Evolutionary conservation across 139 green algal genomes (phyloP), one percentile per base, ranked within the genome.

Genomic region (Picochlorum sp.): DNA sequence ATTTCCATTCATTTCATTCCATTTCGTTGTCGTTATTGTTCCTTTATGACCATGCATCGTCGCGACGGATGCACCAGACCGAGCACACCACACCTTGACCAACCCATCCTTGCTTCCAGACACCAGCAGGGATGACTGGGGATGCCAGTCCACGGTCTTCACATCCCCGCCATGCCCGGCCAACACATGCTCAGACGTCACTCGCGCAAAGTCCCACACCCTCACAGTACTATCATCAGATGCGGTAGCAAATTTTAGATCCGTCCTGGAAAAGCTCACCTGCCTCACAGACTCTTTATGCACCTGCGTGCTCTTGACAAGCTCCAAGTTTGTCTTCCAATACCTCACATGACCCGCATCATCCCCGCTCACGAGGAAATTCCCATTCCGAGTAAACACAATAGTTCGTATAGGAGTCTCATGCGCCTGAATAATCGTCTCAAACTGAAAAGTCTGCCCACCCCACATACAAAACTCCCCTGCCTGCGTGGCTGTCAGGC

Each of bases 401-500:
- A 94, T 81, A 28, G 74, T 72, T 3, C 88, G 58, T 11, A 95
- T 68, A 0, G 87, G 74, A 3, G 72, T 73, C 38, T 95, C 79
- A 68, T 97, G 89, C 1, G 77, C 76, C 80, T 93, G 88, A 56
- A 97, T 74, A 62, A 93, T 86, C 28, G 79, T 88, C 69, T 97
- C 90, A 64, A 90, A 95, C 49, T 81, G 82, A 69, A 97, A 97
- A 24, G 75, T 82, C 16, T 54, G 61, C 11, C 81, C 88, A 54
- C 85, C 83, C 91, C 91, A 98, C 20, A 96, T 74, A 16, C 85
- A 91, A 26, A 98, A 89, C 73, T 97, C 89, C 6, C 92, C 92
- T 18, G 64, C 68, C 41, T 87, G 52, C 0, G 84, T 88, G 6
- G 82, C 91, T 1, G 85, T 91, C 32, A 97, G 71, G 65, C 87